These are phyloP conservation scores for Eucalyptus pauciflora DNA, from an alignment of 345 rosid species.

Conservation along the genomic window DNA sequence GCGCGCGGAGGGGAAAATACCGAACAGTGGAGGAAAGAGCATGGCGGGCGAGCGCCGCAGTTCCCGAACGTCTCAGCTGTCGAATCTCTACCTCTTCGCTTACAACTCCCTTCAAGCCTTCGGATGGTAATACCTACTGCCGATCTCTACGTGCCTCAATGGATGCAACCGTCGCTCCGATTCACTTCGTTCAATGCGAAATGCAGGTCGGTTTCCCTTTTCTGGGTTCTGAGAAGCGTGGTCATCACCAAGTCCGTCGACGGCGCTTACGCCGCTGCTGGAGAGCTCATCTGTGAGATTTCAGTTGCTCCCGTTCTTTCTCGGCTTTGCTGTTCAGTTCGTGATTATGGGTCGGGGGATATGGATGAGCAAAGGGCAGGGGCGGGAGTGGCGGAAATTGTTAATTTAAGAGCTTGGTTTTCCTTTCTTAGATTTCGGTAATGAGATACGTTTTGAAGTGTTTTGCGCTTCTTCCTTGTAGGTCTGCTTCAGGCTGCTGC, in stretches of 20 bases:
- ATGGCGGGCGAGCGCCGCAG: neutral
- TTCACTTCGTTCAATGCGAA: neutral
- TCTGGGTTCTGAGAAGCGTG: slow-evolving; percentile 16
- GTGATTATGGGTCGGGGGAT: neutral
- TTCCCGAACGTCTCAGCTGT: slow-evolving; percentile 4
- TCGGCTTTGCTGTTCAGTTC: neutral
- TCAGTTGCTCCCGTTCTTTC: neutral
- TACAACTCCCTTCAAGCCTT: slow-evolving; percentile 71
- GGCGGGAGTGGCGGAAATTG: neutral
- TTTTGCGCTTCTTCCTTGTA: neutral
- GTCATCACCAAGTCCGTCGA: slow-evolving; percentile 19
- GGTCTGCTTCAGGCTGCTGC: slow-evolving; percentile 29
- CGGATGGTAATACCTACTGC: slow-evolving; percentile 28
- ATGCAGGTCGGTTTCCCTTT: slow-evolving; percentile 42
- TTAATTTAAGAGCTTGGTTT: neutral
- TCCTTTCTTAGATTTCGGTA: neutral
- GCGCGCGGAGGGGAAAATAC: neutral
- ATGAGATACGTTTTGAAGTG: neutral
- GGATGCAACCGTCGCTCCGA: neutral
- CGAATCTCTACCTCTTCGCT: slow-evolving; percentile 45
- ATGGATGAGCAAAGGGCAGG: neutral
- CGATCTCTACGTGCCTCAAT: neutral
- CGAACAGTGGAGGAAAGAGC: neutral
- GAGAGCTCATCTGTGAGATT: slow-evolving; percentile 47
- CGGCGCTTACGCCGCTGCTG: slow-evolving; percentile 59